Evolutionary conservation across 2,329 filamentous ascomycete species (phyloP).

Genomic region (Penicillium sp.): DNA sequence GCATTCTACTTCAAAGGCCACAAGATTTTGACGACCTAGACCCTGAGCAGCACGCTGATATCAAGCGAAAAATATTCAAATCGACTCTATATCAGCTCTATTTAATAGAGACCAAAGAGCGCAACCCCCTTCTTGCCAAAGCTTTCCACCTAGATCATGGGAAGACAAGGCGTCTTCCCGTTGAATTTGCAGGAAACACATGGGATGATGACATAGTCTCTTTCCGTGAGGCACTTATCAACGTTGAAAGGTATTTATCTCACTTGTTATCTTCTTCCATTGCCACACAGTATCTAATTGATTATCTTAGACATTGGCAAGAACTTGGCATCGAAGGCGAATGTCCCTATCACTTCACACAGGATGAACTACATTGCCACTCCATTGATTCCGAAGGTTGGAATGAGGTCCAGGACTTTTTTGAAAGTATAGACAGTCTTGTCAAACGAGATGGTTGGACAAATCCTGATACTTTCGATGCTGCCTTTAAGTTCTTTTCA

Average conservation of each 20-base stretch:
- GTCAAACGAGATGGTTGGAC: constrained; percentile 43
- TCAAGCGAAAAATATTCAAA: too few relatives aligned
- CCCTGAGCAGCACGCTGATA: too few relatives aligned
- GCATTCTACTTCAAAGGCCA: too few relatives aligned
- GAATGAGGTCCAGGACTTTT: constrained; percentile 37
- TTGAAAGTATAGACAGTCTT: constrained; percentile 33
- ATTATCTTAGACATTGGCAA: constrained; percentile 21
- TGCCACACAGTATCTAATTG: neutral
- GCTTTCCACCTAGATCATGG: too few relatives aligned
- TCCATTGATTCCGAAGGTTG: constrained; percentile 21
- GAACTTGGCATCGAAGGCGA: constrained; percentile 16
- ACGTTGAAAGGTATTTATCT: constrained; percentile 22
- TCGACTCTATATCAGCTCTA: neutral
- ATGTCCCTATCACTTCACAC: constrained; percentile 25
- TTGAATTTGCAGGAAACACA: too few relatives aligned
- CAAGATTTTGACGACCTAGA: neutral
- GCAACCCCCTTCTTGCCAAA: too few relatives aligned
- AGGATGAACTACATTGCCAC: constrained; percentile 22
- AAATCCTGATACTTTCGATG: constrained; percentile 35
- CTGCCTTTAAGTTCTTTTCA: constrained; percentile 37
- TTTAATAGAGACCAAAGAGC: constrained; percentile 3
- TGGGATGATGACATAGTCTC: neutral
- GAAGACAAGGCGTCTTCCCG: too few relatives aligned
- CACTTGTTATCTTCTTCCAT: neutral
- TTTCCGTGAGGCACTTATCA: constrained; percentile 25